Base-by-base conservation (phyloP, 176 grass and related monocot species). In the Triticum urartu region DNA sequence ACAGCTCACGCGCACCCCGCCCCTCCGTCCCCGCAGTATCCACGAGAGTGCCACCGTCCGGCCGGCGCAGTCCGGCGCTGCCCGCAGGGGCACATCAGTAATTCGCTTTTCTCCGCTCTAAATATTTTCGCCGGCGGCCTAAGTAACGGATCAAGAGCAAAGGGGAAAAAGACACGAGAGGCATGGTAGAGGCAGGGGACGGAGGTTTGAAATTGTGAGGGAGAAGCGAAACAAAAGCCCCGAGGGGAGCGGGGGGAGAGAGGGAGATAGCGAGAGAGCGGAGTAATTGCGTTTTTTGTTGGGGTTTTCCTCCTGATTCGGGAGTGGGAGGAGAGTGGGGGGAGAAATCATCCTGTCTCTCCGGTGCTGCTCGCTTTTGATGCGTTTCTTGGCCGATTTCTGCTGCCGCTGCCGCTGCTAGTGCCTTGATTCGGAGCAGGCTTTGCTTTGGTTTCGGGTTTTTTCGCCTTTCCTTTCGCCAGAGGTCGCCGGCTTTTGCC, bases 401-500 rank as follows among this genome's bases (percentile, higher is more conserved):
- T 13, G 75, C 47, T 58, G 22, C 87, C 36, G 62, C 50, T 67
- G 63, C 80, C n/a, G 17, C 43, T 62, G 36, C 83, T 86, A 11
- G 75, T 76, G 85, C 52, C 72, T 88, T 78, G 90, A 91, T 91
- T 91, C 43, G 82, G 74, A 77, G 82, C 72, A 88, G 86, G 78
- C 82, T 65, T 91, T 91, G 75, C 75, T 84, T 91, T 85, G 35
- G 18, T 42, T 65, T 43, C 73, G 74, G 58, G 61, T 73, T 81
- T 69, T 85, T 88, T 91, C 28, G 48, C 78, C 62, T 70, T 82
- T 77, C 52, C 86, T 88, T 89, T 89, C 75, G 76, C 81, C 86
- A 89, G 84, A 93, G 92, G 85, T 92, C 74, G 92, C 94, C 89
- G 90, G 88, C 91, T 83, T 92, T 82, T 64, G 88, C 77, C 73